Evolutionary conservation across 2,329 filamentous ascomycete species (phyloP).

Genomic region (Xylariales sp.): DNA sequence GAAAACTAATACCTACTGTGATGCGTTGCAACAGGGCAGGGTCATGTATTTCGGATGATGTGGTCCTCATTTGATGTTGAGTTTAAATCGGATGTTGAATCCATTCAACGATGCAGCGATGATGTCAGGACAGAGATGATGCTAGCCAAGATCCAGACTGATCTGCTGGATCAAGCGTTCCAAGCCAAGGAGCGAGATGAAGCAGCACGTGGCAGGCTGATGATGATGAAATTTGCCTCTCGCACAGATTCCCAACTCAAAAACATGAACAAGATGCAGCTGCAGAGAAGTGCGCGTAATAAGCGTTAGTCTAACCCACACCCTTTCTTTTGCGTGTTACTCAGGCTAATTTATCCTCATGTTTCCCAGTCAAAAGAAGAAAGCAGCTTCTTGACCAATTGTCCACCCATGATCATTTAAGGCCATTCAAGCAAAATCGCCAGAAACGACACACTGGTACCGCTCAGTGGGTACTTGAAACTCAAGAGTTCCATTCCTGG

Average conservation of each 20-base stretch:
- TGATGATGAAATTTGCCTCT: slow-evolving; percentile 3
- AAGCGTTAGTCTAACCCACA: too few species aligned
- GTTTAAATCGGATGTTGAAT: slow-evolving; percentile 18
- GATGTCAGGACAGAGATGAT: slow-evolving; percentile 19
- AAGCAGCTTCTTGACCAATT: slow-evolving; percentile 22
- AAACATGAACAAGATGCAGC: slow-evolving; percentile 3
- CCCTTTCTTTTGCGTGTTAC: too few species aligned
- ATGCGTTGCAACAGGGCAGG: too few species aligned
- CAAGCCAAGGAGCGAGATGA: slow-evolving; percentile 14
- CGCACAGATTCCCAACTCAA: neutral
- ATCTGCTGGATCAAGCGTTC: slow-evolving; percentile 16
- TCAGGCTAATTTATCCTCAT: neutral
- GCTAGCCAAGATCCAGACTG: slow-evolving; percentile 18
- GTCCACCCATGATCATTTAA: slow-evolving; percentile 19
- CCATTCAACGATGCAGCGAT: slow-evolving; percentile 13
- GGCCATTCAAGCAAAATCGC: slow-evolving; percentile 19
- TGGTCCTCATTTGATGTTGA: slow-evolving; percentile 23
- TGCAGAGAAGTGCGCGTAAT: slow-evolving; percentile 1
- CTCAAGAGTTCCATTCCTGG: slow-evolving; percentile 20
- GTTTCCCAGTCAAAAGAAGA: slow-evolving; percentile 8
- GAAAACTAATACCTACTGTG: too few species aligned
- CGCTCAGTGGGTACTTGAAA: slow-evolving; percentile 21
- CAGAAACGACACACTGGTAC: slow-evolving; percentile 21
- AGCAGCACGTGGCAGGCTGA: slow-evolving; percentile 7
- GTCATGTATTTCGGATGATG: slow-evolving; percentile 15